These are phyloP conservation scores for Solanum hybrid DNA, from an alignment of 305 asterid species.

Conservation along the genomic window DNA sequence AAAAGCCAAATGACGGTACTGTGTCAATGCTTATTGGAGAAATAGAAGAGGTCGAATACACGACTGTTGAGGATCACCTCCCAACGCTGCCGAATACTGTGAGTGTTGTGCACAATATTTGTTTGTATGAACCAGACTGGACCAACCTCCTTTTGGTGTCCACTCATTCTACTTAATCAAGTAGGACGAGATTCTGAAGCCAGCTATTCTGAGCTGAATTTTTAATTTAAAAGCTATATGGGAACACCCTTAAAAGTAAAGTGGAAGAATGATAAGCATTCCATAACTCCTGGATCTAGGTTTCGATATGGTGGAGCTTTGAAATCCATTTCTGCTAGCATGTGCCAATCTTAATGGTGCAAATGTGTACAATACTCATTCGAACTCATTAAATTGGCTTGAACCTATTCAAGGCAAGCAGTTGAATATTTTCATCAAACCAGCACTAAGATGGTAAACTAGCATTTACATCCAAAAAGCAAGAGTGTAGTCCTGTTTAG, in stretches of 20 bases:
- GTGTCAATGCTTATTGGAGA: conserved; percentile 90
- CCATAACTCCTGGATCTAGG: not conserved
- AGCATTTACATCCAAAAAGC: not conserved
- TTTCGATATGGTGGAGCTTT: not conserved
- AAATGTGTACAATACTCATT: not conserved
- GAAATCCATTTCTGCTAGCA: not conserved
- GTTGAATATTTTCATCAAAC: not conserved
- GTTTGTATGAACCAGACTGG: not conserved
- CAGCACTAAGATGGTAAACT: not conserved
- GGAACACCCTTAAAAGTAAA: not conserved
- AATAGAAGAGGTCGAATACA: conserved; percentile 58
- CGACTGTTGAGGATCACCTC: conserved; percentile 73
- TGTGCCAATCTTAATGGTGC: not conserved
- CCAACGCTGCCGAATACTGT: conserved; percentile 94
- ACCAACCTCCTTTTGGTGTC: not conserved
- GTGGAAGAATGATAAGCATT: not conserved
- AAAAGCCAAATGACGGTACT: conserved; percentile 77
- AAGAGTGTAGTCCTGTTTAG: not conserved
- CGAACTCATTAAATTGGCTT: not conserved
- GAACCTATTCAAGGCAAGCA: not conserved
- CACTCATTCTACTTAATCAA: not conserved
- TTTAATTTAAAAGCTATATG: not conserved
- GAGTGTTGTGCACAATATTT: conserved; percentile 24
- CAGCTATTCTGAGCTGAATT: not conserved
- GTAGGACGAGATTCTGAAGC: not conserved